Evolutionary conservation across 2,329 filamentous ascomycete species (phyloP).

Genomic region (Polytolypa hystricis): DNA sequence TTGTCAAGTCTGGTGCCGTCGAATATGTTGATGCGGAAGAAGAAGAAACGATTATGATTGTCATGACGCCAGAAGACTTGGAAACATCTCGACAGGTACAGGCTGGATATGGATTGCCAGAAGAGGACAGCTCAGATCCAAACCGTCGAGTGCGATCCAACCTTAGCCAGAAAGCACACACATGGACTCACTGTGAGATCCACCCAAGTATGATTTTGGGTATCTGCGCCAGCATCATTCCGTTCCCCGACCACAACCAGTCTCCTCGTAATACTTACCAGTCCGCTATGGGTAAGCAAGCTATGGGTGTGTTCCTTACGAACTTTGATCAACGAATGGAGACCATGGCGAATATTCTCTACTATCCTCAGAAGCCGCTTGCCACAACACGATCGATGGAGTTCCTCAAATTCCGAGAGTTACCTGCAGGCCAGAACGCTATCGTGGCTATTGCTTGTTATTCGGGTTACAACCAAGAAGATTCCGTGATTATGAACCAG

Average conservation of each 20-base stretch:
- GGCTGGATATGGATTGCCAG: conserved; percentile 48
- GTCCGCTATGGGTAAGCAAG: conserved; percentile 99
- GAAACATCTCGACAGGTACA: conserved; percentile 64
- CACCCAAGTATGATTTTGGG: conserved; percentile 98
- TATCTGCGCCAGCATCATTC: conserved; percentile 98
- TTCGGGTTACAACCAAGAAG: conserved; percentile 99
- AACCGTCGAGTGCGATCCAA: conserved; percentile 82
- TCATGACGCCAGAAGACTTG: conserved; percentile 94
- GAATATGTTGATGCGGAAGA: conserved; percentile 97
- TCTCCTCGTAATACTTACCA: conserved; percentile 98
- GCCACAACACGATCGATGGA: conserved; percentile 97
- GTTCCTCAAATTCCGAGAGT: conserved; percentile 92
- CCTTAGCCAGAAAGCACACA: conserved; percentile 76
- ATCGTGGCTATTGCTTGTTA: conserved; percentile 97
- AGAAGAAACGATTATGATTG: conserved; percentile 97
- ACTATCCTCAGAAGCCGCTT: conserved; percentile 95
- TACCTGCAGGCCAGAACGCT: conserved; percentile 93
- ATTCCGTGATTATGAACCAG: conserved; percentile 99
- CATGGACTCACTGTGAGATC: conserved; percentile 97
- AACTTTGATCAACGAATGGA: conserved; percentile 98
- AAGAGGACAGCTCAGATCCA: conserved; percentile 58
- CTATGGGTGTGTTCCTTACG: conserved; percentile 97
- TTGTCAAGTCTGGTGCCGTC: conserved; percentile 74
- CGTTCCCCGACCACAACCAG: conserved; percentile 96
- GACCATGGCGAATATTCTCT: conserved; percentile 98